Base-by-base conservation (phyloP, 2,329 filamentous ascomycete species). In the Talaromyces pinophilus region DNA sequence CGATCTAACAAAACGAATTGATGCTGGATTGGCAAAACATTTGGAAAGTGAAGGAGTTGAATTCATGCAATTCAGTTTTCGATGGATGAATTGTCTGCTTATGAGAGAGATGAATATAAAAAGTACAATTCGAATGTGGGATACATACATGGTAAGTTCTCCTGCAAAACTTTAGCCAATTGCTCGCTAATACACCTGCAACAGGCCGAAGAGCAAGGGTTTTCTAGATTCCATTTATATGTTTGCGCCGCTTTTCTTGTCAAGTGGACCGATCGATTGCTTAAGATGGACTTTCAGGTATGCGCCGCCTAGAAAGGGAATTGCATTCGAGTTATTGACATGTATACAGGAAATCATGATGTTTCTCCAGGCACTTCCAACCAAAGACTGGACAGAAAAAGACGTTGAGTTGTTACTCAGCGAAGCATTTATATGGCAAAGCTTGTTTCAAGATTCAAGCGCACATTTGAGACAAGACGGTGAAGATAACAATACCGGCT, bases 81-180 rank as follows among this genome's bases (percentile, higher is more conserved):
- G 95, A 65, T 99, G 95, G 95, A 99, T 99, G 95, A 99, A 99
- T 75, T 99, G 95, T 78, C 86, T 99, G 62, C 84, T 99, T 70
- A 99, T 99, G 95, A 87, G 95, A 69, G 95, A 99, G 81, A 91
- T 99, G 70, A 97, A 91, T 76, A 94, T 99, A 66, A 92, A 90
- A 77, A 98, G 97, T 77, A 97, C 93, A 0, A 96, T 99, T 70
- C 86, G 95, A 72, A 99, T 99, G 95, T 99, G 95, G 95, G 95
- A 99, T 79, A 99, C 95, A 30, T 99, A 99, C 81, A 87, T 99
- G 82, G 94, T 97, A 83, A 80, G 62, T 15, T 33, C 5, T 33
- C 30, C 30, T 33, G 7, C 28, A 33, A 33, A 33, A 33, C 6
- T 33, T 33, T 33, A 33, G 10, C 1, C 7, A 33, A 33, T 33